Evolutionary conservation across 179 eudicot genomes (phyloP).

Genomic region (Spinacia oleracea): DNA sequence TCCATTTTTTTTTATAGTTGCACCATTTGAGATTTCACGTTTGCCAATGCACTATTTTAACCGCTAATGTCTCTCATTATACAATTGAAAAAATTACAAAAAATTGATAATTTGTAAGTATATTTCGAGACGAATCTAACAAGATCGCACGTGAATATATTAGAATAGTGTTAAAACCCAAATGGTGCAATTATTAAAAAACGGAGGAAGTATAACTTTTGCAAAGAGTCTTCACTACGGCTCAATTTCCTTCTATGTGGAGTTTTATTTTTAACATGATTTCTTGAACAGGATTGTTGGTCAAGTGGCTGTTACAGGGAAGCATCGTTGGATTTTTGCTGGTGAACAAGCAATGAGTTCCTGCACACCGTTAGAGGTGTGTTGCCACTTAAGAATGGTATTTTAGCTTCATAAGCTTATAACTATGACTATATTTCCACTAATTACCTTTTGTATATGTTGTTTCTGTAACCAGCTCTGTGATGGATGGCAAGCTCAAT

Average conservation of each 20-base stretch:
- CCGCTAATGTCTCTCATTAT: too few species aligned
- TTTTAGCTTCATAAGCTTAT: constrained; percentile 2
- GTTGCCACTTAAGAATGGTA: background rate
- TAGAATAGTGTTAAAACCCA: too few species aligned
- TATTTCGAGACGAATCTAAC: too few species aligned
- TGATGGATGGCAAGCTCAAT: constrained; percentile 72
- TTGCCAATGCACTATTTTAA: too few species aligned
- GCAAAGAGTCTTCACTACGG: background rate
- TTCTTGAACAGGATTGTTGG: constrained; percentile 65
- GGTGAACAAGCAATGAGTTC: constrained; percentile 40
- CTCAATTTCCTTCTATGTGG: background rate
- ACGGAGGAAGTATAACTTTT: too few species aligned
- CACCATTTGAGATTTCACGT: too few species aligned
- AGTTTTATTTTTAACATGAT: background rate
- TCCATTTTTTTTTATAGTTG: too few species aligned
- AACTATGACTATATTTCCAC: background rate
- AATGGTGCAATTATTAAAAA: too few species aligned
- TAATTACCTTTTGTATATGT: constrained; percentile 10
- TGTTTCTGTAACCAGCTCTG: constrained; percentile 45
- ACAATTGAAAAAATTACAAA: too few species aligned
- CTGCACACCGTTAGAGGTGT: constrained; percentile 57
- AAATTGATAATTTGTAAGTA: too few species aligned
- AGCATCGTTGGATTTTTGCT: constrained; percentile 70
- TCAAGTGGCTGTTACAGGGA: constrained; percentile 81
- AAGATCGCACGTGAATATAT: too few species aligned